These are phyloP conservation scores for Sorghum bicolor DNA, from an alignment of 176 grass and related monocot species.

Conservation along the genomic window Sorghum_bicolor_NCBIv3 NC_012873.2:1306501-1307000, in stretches of 20 bases:
- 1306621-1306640: slow-evolving; percentile 1
- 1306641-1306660: background rate
- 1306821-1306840: slow-evolving; percentile 79
- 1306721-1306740: background rate
- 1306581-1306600: slow-evolving; percentile 13
- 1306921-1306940: slow-evolving; percentile 80
- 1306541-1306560: background rate
- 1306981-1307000: background rate
- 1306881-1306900: slow-evolving; percentile 86
- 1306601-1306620: background rate
- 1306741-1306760: background rate
- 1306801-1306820: slow-evolving; percentile 79
- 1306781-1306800: slow-evolving; percentile 51
- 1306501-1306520: background rate
- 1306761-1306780: background rate
- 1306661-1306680: background rate
- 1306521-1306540: background rate
- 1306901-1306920: slow-evolving; percentile 89
- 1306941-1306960: background rate
- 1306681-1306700: background rate
- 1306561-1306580: background rate
- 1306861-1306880: slow-evolving; percentile 92
- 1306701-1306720: too few species aligned
- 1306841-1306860: slow-evolving; percentile 97
- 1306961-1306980: background rate